Base-by-base conservation (phyloP, 805 yeast genomes). In the Monosporozyma yasuniensis region DNA sequence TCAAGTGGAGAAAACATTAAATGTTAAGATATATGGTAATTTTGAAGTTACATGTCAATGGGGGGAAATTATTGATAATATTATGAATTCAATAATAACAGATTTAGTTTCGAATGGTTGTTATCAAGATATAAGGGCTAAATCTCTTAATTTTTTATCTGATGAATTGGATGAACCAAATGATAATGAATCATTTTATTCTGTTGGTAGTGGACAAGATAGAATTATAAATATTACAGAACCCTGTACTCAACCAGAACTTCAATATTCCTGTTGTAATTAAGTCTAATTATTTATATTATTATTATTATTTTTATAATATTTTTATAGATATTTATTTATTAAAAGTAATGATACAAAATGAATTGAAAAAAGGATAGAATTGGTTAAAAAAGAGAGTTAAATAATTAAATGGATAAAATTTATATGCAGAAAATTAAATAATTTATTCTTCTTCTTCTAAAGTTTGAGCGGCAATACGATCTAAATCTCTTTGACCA, bases 401-500 rank as follows among this genome's bases (percentile, higher is more conserved):
- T 35, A 3, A 35, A 16, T 35, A 35, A 18, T 9, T 19, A 35
- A 18, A 16, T 35, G 11, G 9, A 35, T 46, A 38, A 42, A 5
- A 25, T 5, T 25, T 44, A 52, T 49, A 48, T 14, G 23, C 30
- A 28, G 18, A 12, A 9, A 49, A 54, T 54, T 51, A 53, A 55
- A 45, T 49, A 48, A 60, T 56, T 63, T 64, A 66, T 72, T 86
- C 95, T 70, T 86, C 93, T 72, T 81, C 83, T 79, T 89, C 96
- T 75, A 87, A 82, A 74, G 96, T 88, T 80, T 89, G 96, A 75
- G 96, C 96, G 72, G 98, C 98, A 76, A 91, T 91, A 84, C 99
- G 97, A 81, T 93, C 99, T 80, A 93, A 86, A 81, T 93, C 99
- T 87, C 99, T 90, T 81, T 91, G 98, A 75, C 99, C 99, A 79